These are phyloP conservation scores for Globisporangium abappressorium DNA, from an alignment of 352 stramenopile genomes.

Conservation along the genomic window DNA sequence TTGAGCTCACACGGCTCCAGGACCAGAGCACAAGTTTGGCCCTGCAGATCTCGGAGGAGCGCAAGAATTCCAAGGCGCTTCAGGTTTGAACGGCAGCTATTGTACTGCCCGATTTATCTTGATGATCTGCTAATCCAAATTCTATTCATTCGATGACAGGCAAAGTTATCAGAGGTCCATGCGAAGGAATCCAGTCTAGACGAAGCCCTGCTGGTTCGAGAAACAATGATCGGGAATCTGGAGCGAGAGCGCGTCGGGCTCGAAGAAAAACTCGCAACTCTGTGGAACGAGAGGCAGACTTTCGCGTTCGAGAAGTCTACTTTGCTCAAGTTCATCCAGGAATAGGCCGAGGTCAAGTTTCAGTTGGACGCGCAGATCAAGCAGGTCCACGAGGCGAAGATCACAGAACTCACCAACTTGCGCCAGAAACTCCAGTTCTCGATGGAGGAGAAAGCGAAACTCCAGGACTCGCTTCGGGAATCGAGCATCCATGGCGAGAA, in stretches of 20 bases:
- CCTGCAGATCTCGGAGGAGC: conserved; percentile 60
- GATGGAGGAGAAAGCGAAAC: conserved; percentile 43
- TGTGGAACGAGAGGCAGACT: conserved; percentile 47
- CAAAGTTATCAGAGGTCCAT: conserved; percentile 26
- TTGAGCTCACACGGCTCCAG: conserved; percentile 72
- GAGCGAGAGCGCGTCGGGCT: conserved; percentile 48
- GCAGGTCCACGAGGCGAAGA: conserved; percentile 43
- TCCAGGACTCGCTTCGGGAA: conserved; percentile 34
- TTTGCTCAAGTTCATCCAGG: conserved; percentile 72
- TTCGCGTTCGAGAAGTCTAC: conserved; percentile 67
- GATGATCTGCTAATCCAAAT: not conserved
- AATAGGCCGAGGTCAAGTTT: conserved; percentile 71
- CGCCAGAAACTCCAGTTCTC: conserved; percentile 33
- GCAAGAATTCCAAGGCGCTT: conserved; percentile 32
- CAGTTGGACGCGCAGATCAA: conserved; percentile 52
- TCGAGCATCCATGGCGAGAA: conserved; percentile 29
- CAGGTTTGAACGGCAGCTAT: conserved; percentile 9
- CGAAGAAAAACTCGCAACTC: conserved; percentile 40
- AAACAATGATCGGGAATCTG: conserved; percentile 48
- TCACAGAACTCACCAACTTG: conserved; percentile 27
- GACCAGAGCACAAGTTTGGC: conserved; percentile 60
- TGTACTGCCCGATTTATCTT: not conserved
- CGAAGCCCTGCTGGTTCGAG: conserved; percentile 46
- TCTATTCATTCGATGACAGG: not conserved
- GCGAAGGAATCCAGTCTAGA: conserved; percentile 43